Evolutionary conservation across 2,329 filamentous ascomycete genomes (phyloP), one percentile per base, ranked within the genome.

Genomic region (Tolypocladium cylindrosporum): DNA sequence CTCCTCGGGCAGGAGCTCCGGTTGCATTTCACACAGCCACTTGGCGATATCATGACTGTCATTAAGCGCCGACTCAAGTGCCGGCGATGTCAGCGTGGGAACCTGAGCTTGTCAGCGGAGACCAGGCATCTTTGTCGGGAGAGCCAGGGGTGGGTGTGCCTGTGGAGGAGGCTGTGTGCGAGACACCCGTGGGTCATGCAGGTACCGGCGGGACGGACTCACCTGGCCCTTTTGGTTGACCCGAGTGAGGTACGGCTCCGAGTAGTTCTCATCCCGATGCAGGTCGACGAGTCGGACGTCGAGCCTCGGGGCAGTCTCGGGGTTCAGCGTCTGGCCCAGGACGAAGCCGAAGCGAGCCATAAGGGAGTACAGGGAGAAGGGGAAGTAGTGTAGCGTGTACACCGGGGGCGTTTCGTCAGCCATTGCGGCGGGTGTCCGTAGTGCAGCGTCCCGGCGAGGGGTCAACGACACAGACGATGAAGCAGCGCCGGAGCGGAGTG

Each of bases 301-400:
- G 42, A 70, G 57, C 2, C 45, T 57, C 3, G 68, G 68, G 5
- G 66, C 64, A 41, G 62, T 66, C 21, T 62, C 61, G 2, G 63
- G 61, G 41, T 66, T 67, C 21, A 69, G 53, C 31, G 43, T 57
- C 54, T 60, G 57, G 5, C 66, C 68, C 11, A 70, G 59, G 19
- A 63, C 64, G 27, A 70, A 62, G 27, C 61, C 65, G 58, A 69
- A 69, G 19, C 66, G 66, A n/a, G 64, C 64, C 63, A 69, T 66
- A 21, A 70, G 61, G 10, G 69, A 70, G 55, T 71, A 69, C 14
- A 69, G 58, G 3, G 67, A 70, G 57, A 66, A 69, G 6, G 66
- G 64, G 21, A 64, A 71, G 58, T 66, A 68, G 55, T 69, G 64
- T 55, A 71, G 62, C 39, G 64, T 69, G 54, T 65, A 68, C n/a